These are phyloP conservation scores for Xylaria bambusicola DNA, from an alignment of 495 filamentous ascomycete species.

Conservation along the genomic window DNA sequence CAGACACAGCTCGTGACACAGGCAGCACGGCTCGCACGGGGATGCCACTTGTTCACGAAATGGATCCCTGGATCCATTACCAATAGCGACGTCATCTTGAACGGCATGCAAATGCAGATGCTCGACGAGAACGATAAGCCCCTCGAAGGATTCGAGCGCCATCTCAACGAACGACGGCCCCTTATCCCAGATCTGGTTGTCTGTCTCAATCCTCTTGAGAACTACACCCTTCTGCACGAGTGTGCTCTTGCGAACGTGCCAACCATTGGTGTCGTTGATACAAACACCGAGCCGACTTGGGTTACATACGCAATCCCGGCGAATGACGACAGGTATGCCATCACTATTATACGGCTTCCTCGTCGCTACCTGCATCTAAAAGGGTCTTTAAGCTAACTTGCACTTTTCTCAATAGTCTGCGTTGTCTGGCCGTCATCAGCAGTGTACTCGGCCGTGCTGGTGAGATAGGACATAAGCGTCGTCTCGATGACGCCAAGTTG, in stretches of 20 bases:
- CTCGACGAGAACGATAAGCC: constrained; percentile 70
- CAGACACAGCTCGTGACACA: constrained; percentile 77
- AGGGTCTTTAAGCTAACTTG: constrained; percentile 6
- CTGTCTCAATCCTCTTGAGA: constrained; percentile 89
- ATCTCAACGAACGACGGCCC: constrained; percentile 60
- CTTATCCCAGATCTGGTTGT: constrained; percentile 90
- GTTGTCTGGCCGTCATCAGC: constrained; percentile 77
- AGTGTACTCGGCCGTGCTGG: constrained; percentile 85
- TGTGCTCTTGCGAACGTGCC: constrained; percentile 85
- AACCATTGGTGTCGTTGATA: constrained; percentile 93
- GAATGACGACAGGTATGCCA: constrained; percentile 83
- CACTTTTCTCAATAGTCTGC: constrained; percentile 56
- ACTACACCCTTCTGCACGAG: constrained; percentile 85
- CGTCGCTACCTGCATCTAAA: background rate
- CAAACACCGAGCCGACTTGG: constrained; percentile 86
- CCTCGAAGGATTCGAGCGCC: constrained; percentile 64
- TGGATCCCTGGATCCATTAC: constrained; percentile 94
- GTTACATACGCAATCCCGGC: constrained; percentile 97
- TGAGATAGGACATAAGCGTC: constrained; percentile 67
- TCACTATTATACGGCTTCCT: background rate
- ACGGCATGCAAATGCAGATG: constrained; percentile 62
- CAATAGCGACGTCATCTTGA: constrained; percentile 86
- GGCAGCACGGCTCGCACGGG: constrained; percentile 74
- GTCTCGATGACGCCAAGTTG: constrained; percentile 60
- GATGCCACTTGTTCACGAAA: constrained; percentile 88